Evolutionary conservation across 2,329 filamentous ascomycete genomes (phyloP), one percentile per base, ranked within the genome.

Genomic region (Phoma herbarum): DNA sequence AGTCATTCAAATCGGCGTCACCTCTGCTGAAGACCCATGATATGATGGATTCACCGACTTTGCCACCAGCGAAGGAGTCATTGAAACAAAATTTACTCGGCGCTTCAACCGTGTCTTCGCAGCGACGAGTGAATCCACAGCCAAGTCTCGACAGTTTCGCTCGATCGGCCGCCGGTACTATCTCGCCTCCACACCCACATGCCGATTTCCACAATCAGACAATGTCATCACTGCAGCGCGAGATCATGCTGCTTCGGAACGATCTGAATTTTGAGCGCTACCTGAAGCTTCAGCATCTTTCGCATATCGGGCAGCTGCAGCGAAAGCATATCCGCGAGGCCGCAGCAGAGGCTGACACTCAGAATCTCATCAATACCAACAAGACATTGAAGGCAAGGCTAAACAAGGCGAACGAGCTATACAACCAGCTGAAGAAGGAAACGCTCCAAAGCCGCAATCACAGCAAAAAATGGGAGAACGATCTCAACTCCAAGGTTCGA

Each of bases 261-360:
- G 91, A 95, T 67, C 81, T 95, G 42, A 91, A 90, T 64, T 95
- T 94, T 69, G 92, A 95, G 74, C 84, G 90, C 25, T 94, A 92
- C 75, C 84, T 94, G 68, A 94, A 93, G 72, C 87, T 92, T 63
- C 91, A 95, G 69, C 91, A 94, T 73, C 86, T 93, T 64, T 86
- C 88, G 2, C 90, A 94, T 59, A 93, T 95, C 71, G 90, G 90
- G 1, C 90, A 92, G 69, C 78, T 95, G 41, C 88, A 91, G 65
- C 84, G 90, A 14, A 88, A 88, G 61, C 88, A 92, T 58, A 86
- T 94, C 63, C 86, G 86, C 63, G 90, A 93, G 73, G 90, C 90
- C 8, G 90, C 90, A 1, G 89, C 87, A 1, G 91, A 94, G 72
- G 91, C 91, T 0, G 91, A 95, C 71, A 92, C 90, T 2, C 90